Evolutionary conservation across 257 asterid genomes (phyloP), one percentile per base, ranked within the genome.

Genomic region (Hygrophila difformis): DNA sequence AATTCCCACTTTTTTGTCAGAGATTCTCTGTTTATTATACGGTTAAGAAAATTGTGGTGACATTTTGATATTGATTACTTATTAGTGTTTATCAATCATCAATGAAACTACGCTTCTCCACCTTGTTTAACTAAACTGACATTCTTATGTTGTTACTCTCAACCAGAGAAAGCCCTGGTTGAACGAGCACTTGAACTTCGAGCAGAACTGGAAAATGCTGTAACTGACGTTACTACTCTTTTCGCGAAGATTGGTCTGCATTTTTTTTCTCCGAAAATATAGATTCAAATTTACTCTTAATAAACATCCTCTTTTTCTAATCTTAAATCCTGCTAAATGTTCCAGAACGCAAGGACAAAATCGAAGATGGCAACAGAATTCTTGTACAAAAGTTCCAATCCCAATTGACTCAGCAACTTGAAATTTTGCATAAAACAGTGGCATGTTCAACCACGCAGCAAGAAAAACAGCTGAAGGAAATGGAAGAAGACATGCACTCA

Each of bases 401-500:
- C 50, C 93, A 86, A 48, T 72, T 91, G 69, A 86, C 81, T 61
- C 81, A 82, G 63, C 89, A 86, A 66, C 95, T 91, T 56, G 93
- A 87, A 61, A 67, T 68, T 56, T 60, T 91, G 75, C 96, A 91
- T 53, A 80, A 74, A 66, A 53, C 84, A 49, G 78, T 91, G 62
- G 88, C 99, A 64, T 72, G 87, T 47, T 80, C 99, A 11, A 82
- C 88, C n/a, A 75, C 79, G 48, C 82, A 82, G 65, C 99, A 91
- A 71, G 95, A 86, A 56, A 74, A 74, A 44, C 93, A 80, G 57
- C 72, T 91, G 51, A 80, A 82, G 63, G 86, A 67, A 63, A 91
- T 91, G 94, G 92, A 91, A 73, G 93, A 85, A 66, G 96, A 91
- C 66, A 85, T 91, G 98, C 85, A 78, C 59, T 75, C 82, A 49